phyloP scores from a whole-genome alignment of 2,329 filamentous ascomycete genomes.

The Pyrenophora seminiperda region DNA sequence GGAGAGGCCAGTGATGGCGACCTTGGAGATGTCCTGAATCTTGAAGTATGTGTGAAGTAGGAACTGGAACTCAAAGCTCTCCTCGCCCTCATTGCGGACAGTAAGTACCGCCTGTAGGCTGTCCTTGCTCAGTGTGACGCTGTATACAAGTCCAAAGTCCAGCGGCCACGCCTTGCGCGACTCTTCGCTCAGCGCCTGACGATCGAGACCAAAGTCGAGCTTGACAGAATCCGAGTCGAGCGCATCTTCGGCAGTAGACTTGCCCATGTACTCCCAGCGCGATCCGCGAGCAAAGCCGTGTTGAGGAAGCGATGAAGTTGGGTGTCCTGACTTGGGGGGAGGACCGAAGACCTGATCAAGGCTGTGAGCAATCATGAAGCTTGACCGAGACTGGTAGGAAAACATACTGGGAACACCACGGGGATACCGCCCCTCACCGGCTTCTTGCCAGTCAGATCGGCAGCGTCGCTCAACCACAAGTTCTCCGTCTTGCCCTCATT shows the following conservation, averaged over 20 bases:
- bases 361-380: constrained; percentile 11
- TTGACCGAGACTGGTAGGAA: not conserved
- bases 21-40: constrained; percentile 79
- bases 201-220: constrained; percentile 91
- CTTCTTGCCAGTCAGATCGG: constrained; percentile 84
- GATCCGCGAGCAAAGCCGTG: constrained; percentile 93
- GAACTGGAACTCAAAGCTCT: constrained; percentile 88
- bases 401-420: constrained; percentile 84
- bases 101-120: constrained; percentile 80
- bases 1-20: constrained; percentile 76
- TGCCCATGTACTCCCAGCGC: constrained; percentile 92
- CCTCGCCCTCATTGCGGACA: constrained; percentile 82
- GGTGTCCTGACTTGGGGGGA: constrained; percentile 73
- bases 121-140: constrained; percentile 78
- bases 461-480: constrained; percentile 81
- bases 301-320: constrained; percentile 81
- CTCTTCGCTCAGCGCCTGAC: constrained; percentile 70
- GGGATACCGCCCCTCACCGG: constrained; percentile 90
- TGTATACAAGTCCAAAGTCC: constrained; percentile 90
- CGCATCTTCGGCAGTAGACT: constrained; percentile 71
- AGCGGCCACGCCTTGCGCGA: constrained; percentile 78
- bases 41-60: constrained; percentile 90
- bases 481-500: constrained; percentile 73
- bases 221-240: constrained; percentile 68
- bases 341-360: constrained; percentile 74